Evolutionary conservation across 2,329 filamentous ascomycete genomes (phyloP).

Genomic region (Calonectria hongkongensis): DNA sequence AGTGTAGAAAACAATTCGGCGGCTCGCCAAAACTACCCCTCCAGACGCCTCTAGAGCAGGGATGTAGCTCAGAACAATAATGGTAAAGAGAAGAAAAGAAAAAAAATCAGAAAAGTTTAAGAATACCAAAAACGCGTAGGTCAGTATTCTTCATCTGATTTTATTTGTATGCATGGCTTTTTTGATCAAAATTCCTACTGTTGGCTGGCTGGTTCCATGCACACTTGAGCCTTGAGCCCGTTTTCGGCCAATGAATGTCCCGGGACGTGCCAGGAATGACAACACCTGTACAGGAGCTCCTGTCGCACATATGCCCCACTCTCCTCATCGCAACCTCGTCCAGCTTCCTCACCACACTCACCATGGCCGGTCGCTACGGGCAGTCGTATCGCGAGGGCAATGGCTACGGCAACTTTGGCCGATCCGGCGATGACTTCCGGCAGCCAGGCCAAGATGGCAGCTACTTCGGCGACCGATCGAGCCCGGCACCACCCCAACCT

Average conservation of each 20-base stretch:
- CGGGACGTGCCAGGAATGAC: slow-evolving; percentile 11
- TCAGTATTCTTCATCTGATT: background rate
- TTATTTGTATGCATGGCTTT: background rate
- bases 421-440: slow-evolving; percentile 68
- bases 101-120: no score
- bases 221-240: background rate
- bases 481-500: slow-evolving; percentile 49
- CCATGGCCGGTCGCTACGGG: slow-evolving; percentile 73
- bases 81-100: no score
- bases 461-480: slow-evolving; percentile 66
- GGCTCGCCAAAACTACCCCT: background rate
- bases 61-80: no score
- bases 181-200: background rate
- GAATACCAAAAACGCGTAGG: background rate
- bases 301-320: slow-evolving; percentile 21
- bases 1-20: no score
- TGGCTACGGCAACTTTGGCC: slow-evolving; percentile 67
- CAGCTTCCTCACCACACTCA: slow-evolving; percentile 49
- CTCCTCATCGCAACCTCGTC: slow-evolving; percentile 25
- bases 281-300: slow-evolving; percentile 25
- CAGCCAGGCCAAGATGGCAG: slow-evolving; percentile 59
- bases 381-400: slow-evolving; percentile 63
- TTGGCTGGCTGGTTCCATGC: slow-evolving; percentile 1
- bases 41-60: background rate
- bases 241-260: slow-evolving; percentile 26